Base-by-base conservation (phyloP, 2,329 filamentous ascomycete genomes). In the Cordyceps tenuipes region DNA sequence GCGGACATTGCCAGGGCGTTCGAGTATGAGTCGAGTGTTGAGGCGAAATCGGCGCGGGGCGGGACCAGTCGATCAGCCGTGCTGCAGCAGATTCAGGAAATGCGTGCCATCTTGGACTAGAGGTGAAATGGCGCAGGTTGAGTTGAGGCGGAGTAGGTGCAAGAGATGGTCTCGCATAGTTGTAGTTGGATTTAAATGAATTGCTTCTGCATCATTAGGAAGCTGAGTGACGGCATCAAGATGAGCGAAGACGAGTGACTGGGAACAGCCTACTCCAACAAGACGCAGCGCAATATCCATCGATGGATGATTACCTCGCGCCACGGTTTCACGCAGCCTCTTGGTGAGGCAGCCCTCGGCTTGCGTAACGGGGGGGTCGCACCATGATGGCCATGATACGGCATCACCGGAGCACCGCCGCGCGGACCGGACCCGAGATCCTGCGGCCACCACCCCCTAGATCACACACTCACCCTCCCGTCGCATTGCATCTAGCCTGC, bases 21-120 rank as follows among this genome's bases (percentile, higher is more conserved):
- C 68, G 81, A 91, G 69, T 90, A 90, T 66, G 84, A 90, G 71
- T 79, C 82, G 58, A 86, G 83, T 62, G 88, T 91, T 9, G 88
- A 91, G 76, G 76, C 86, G 72, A 84, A 86, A 71, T 79, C 81
- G 64, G 82, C 86, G 0, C 81, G 79, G 55, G 88, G 87, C 52
- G 88, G 88, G 21, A 90, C 57, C n/a, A 88, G 86, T 72, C 83
- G 80, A 74, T 81, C 80, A 61, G 78, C 80, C 31, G 86, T 87
- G 39, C 67, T 80, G 67, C 77, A 84, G 73, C 85, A 88, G 75
- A 81, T 87, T 60, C 73, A 80, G 66, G 77, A 67, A 29, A 62
- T 77, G 62, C 69, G 67, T 60, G 39, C 53, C 29, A 79, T 72
- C 39, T 68, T 72, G n/a, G 62, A 65, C 62, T 71, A 70, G 62